Conservation (phyloP, 1,284 basidiomycete genomes). For the Phlebopus sp. region DNA sequence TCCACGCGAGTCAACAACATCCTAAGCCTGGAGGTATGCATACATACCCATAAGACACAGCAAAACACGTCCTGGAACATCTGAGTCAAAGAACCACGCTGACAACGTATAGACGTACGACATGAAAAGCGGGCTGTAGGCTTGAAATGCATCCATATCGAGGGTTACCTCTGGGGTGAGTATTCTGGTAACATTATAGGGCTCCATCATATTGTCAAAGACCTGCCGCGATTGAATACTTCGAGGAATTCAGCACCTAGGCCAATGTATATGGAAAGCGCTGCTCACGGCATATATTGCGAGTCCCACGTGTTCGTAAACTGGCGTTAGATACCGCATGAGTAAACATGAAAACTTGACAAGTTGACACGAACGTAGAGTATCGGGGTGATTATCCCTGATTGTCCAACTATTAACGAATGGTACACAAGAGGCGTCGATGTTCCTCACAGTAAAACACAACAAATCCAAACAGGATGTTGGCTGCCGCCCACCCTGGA, state of each 20-base stretch:
- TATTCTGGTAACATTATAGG: slow-evolving; percentile 61
- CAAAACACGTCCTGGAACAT: slow-evolving; percentile 44
- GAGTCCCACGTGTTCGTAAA: slow-evolving; percentile 47
- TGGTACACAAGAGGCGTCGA: not conserved
- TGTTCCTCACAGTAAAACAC: slow-evolving; percentile 46
- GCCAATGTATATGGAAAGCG: not conserved
- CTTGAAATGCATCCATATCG: slow-evolving; percentile 52
- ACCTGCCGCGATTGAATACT: slow-evolving; percentile 30
- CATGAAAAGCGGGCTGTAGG: slow-evolving; percentile 71
- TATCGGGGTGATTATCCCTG: slow-evolving; percentile 56
- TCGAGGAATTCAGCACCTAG: slow-evolving; percentile 2
- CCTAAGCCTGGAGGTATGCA: not conserved
- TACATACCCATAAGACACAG: slow-evolving; percentile 47
- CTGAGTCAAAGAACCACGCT: not conserved
- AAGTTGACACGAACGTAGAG: slow-evolving; percentile 27
- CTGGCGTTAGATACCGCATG: slow-evolving; percentile 38
- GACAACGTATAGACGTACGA: slow-evolving; percentile 31
- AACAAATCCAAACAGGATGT: slow-evolving; percentile 65
- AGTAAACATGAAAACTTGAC: not conserved
- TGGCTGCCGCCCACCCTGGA: slow-evolving; percentile 54
- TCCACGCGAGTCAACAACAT: not conserved
- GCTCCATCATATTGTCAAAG: slow-evolving; percentile 46
- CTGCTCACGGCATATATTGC: slow-evolving; percentile 39
- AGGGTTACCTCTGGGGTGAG: slow-evolving; percentile 48
- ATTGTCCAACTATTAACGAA: slow-evolving; percentile 18